Conservation (phyloP, 2,329 filamentous ascomycete species). For the Hymenoscyphus fructigenus region DNA sequence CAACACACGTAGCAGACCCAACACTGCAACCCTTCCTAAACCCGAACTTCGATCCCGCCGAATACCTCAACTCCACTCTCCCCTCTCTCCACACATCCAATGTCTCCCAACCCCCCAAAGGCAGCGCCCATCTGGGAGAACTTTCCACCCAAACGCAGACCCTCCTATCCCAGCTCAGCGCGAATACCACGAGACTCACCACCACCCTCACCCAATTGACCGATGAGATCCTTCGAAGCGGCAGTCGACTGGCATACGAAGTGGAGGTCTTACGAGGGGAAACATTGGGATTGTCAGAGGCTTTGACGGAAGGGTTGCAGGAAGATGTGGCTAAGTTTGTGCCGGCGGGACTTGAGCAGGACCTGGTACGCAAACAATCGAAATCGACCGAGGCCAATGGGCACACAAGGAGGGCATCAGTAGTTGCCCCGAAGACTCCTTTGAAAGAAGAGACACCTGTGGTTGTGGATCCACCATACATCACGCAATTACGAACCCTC, state of each 20-base stretch:
- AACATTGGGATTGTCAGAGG: slow-evolving; percentile 75
- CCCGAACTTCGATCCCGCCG: slow-evolving; percentile 75
- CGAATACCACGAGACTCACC: slow-evolving; percentile 81
- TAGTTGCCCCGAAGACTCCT: slow-evolving; percentile 30
- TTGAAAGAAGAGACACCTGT: slow-evolving; percentile 25
- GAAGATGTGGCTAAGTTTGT: slow-evolving; percentile 74
- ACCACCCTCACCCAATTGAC: slow-evolving; percentile 83
- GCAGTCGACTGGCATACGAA: slow-evolving; percentile 86
- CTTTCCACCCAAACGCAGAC: slow-evolving; percentile 79
- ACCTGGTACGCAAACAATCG: slow-evolving; percentile 25
- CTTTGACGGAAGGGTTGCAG: slow-evolving; percentile 69
- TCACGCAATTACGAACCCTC: slow-evolving; percentile 78
- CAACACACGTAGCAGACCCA: slow-evolving; percentile 67
- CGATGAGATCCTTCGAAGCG: slow-evolving; percentile 89
- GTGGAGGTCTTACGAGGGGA: slow-evolving; percentile 92
- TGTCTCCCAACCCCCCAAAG: slow-evolving; percentile 32
- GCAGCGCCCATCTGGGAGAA: slow-evolving; percentile 62
- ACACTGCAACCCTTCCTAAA: slow-evolving; percentile 74
- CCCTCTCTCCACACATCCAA: slow-evolving; percentile 57
- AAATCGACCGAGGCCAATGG: slow-evolving; percentile 30
- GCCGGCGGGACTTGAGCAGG: slow-evolving; percentile 45
- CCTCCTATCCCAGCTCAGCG: slow-evolving; percentile 82
- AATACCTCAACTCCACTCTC: slow-evolving; percentile 79
- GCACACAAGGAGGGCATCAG: slow-evolving; percentile 31
- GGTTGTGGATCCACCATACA: slow-evolving; percentile 60